Evolutionary conservation across 768 basidiomycete species (phyloP).

Genomic region (Pisolithus orientalis): DNA sequence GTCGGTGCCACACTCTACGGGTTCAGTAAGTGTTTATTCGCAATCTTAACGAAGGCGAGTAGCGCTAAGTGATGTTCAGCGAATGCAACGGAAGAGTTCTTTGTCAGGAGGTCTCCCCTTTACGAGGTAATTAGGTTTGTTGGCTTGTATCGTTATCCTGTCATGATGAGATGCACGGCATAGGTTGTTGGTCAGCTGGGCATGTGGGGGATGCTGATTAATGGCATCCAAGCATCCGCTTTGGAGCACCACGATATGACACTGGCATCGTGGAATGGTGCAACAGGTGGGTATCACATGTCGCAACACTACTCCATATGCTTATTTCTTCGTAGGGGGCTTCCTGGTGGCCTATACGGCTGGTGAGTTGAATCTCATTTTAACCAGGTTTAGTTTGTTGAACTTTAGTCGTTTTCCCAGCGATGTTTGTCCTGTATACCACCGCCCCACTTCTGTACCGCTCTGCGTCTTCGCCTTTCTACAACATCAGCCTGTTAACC

Average conservation of each 20-base stretch:
- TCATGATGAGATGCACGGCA: background rate
- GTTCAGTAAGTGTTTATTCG: constrained; percentile 51
- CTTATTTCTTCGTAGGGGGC: constrained; percentile 33
- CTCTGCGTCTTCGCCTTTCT: constrained; percentile 79
- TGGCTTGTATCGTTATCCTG: background rate
- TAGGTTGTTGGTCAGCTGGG: constrained; percentile 81
- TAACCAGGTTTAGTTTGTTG: background rate
- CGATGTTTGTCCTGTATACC: constrained; percentile 83
- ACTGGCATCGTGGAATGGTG: constrained; percentile 64
- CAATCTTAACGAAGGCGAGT: background rate
- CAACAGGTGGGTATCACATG: constrained; percentile 51
- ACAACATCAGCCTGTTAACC: constrained; percentile 79
- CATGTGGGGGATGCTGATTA: constrained; percentile 78
- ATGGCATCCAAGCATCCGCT: constrained; percentile 68
- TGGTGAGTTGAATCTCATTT: constrained; percentile 17
- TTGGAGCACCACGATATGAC: constrained; percentile 68
- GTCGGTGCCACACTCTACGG: constrained; percentile 82
- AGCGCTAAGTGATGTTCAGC: constrained; percentile 36
- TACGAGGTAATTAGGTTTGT: constrained; percentile 50
- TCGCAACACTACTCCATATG: constrained; percentile 17
- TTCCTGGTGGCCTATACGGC: constrained; percentile 47
- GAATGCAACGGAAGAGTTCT: constrained; percentile 85
- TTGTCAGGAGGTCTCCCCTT: constrained; percentile 71
- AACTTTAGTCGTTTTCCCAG: constrained; percentile 24
- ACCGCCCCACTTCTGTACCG: constrained; percentile 83